Base-by-base conservation (phyloP, 805 yeast species). In the Naumovozyma castellii region DNA sequence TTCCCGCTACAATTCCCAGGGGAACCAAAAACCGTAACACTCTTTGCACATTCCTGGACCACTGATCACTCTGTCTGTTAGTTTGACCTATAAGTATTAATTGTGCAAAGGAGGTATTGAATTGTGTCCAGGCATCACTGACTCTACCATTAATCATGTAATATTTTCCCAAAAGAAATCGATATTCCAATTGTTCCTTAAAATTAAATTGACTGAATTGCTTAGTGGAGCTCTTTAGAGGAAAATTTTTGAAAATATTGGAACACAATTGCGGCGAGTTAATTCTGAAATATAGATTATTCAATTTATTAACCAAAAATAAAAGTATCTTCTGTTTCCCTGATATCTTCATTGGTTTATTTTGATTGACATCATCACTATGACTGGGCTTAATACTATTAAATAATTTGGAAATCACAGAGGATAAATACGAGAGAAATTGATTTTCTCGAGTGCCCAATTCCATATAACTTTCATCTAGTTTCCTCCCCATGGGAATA, bases 211-310 rank as follows among this genome's bases (percentile, higher is more conserved):
- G 49, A 4, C 58, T 54, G 40, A 77, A 61, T 16, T 64, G 61
- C 14, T 78, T 70, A 16, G 73, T 67, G 46, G 68, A 71, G 64
- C 78, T 71, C 53, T 78, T 78, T 20, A 80, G 71, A 44, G 75
- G 75, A 67, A 53, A 68, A 64, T 44, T 65, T 54, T 41, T 57
- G 46, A 60, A 60, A 18, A 60, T 58, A 35, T 59, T 60, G 13
- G 62, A 55, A 42, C 65, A 59, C 34, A 59, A 42, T 32, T 59
- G 59, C 6, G 63, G 59, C 10, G 65, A 57, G 15, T 51, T 47
- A 13, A 74, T 65, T 39, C 57, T 61, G 54, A 75, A 78, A 54
- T 80, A 80, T 4, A 75, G 59, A 41, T 72, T 67, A 51, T 83
- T 78, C 37, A 80, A 60, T 41, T 65, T 64, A 28, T 66, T 67